Base-by-base conservation (phyloP, 2,329 filamentous ascomycete genomes). In the Metarhizium robertsii region DNA sequence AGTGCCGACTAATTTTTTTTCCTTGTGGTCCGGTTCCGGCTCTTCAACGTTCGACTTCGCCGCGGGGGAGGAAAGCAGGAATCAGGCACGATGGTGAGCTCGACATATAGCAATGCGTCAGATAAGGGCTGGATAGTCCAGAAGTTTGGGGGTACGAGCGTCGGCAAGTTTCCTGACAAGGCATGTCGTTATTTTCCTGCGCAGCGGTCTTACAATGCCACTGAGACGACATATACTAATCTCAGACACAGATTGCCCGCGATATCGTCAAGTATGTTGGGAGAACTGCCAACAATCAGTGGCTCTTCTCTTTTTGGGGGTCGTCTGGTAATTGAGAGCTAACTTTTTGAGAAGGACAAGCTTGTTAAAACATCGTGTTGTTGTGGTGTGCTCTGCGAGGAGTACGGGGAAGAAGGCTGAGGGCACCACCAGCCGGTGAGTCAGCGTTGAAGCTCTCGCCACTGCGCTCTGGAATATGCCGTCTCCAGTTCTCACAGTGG, bases 111-210 rank as follows among this genome's bases (percentile, higher is more conserved):
- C 61, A 75, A 75, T 61, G 63, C 67, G 51, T 65, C 68, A 54
- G 63, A 65, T 50, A 74, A 76, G 60, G 78, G 78, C 62, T 96
- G 91, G 92, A 79, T 95, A 34, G 88, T 96, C 52, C 91, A 96
- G 71, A 96, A 96, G 73, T 96, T 95, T 71, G 92, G 92, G 59
- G 92, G 92, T 53, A 99, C 92, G 53, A 95, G 90, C 67, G 88
- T 97, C 53, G 94, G 92, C 64, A 97, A 97, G 74, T 96, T 95
- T 65, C 86, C 92, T 53, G 80, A 83, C 62, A 86, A 87, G 73
- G 78, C 80, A 66, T 57, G 73, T 71, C 40, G 32, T 20, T 45
- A 8, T 51, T 51, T 29, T 38, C 25, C 43, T 38, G n/a, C 32
- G 45, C 10, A 14, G 46, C 34, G n/a, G 8, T 7, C n/a, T 30